Conservation (phyloP, 1,139 yeast species). For the Blastobotrys persicus region DNA sequence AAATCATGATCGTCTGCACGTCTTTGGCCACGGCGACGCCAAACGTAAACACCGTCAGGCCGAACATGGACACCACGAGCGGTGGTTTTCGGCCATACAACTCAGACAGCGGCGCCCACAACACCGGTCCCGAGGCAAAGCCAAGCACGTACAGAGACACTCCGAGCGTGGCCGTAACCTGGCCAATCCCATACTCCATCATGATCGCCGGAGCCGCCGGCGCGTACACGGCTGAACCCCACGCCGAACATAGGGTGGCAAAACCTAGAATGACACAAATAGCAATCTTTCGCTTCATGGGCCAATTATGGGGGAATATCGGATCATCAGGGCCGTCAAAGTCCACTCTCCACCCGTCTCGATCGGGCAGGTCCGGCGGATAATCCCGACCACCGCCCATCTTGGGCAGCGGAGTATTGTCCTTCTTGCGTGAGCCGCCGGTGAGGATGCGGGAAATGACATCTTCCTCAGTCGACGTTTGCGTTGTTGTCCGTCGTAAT, state of each 20-base stretch:
- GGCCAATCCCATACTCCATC: constrained; percentile 32
- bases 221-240: constrained; percentile 47
- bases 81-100: constrained; percentile 66
- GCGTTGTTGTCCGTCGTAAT: constrained; percentile 4
- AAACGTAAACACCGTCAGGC: constrained; percentile 59
- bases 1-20: constrained; percentile 64
- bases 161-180: constrained; percentile 45
- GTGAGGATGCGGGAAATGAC: constrained; percentile 13
- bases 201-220: constrained; percentile 36
- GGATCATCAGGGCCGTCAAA: constrained; percentile 55
- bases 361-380: constrained; percentile 49
- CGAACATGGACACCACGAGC: constrained; percentile 52
- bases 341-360: constrained; percentile 48
- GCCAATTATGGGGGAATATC: constrained; percentile 49
- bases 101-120: constrained; percentile 82
- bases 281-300: constrained; percentile 36
- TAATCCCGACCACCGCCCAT: constrained; percentile 49
- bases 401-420: constrained; percentile 12
- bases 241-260: constrained; percentile 40
- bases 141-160: constrained; percentile 73
- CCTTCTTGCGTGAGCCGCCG: constrained; percentile 8
- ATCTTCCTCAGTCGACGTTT: constrained; percentile 10
- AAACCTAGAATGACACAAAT: constrained; percentile 38
- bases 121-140: constrained; percentile 79
- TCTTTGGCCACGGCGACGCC: constrained; percentile 73